phyloP scores from a whole-genome alignment of 176 grass and related monocot genomes.

The barley (Hordeum vulgare) region DNA sequence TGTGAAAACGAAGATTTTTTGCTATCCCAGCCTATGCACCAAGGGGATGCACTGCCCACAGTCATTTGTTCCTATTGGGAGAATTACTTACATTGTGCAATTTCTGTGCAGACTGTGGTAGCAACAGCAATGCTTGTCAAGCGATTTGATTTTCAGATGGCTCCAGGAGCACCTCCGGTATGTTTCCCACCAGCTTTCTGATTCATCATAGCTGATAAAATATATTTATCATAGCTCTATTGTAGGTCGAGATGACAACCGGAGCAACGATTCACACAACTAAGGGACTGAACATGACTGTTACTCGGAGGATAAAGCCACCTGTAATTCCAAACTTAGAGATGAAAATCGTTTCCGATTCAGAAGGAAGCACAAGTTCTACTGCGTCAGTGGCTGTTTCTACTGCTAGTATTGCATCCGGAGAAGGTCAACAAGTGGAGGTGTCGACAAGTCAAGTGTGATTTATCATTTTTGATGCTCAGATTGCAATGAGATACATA shows the following conservation, averaged over 20 bases:
- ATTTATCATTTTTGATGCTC: slow-evolving; percentile 23
- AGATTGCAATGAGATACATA: slow-evolving; percentile 8
- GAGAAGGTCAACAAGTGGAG: slow-evolving; percentile 56
- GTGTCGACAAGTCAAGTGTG: slow-evolving; percentile 38
- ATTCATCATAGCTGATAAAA: slow-evolving; percentile 5
- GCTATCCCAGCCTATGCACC: background rate
- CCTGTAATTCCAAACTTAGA: slow-evolving; percentile 79
- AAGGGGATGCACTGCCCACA: background rate
- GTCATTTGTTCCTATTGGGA: background rate
- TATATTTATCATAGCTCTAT: background rate
- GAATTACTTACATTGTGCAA: background rate
- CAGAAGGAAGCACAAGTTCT: slow-evolving; percentile 24
- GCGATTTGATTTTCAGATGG: slow-evolving; percentile 90
- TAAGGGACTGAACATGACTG: slow-evolving; percentile 79
- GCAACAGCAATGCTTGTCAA: slow-evolving; percentile 93
- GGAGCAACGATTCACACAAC: slow-evolving; percentile 96
- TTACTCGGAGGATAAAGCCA: slow-evolving; percentile 60
- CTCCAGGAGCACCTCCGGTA: slow-evolving; percentile 78
- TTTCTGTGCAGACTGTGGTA: slow-evolving; percentile 65
- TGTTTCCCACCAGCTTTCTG: slow-evolving; percentile 18
- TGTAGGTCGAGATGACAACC: slow-evolving; percentile 94
- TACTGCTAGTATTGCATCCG: slow-evolving; percentile 26
- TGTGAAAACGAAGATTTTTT: background rate
- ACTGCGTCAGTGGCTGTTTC: slow-evolving; percentile 19
- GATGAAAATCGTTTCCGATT: slow-evolving; percentile 58